Percentiles rank a stretch among this genome's conserved stretches.
phyloP scores from a whole-genome alignment of 306 rosid species.

The Lathyrus aphaca region DNA sequence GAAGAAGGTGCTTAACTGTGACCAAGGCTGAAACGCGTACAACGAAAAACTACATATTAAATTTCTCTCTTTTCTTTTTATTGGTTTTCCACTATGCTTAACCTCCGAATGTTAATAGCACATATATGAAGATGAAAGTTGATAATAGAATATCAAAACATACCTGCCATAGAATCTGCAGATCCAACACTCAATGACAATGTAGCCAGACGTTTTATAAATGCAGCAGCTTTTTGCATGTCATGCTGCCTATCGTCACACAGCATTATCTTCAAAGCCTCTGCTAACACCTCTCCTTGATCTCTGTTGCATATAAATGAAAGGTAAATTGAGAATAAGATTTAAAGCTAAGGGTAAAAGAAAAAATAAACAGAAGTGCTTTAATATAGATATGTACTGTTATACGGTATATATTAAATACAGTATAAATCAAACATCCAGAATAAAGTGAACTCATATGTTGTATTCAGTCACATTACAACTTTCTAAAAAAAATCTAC shows the following conservation, averaged over 20 bases:
- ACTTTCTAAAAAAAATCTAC: conserved; percentile 8
- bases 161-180: conserved; percentile 94
- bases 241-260: conserved; percentile 96
- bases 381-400: background rate
- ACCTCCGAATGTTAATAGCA: background rate
- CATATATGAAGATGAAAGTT: conserved; percentile 5
- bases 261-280: conserved; percentile 91
- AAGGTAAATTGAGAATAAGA: conserved; percentile 19
- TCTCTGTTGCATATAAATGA: conserved; percentile 61
- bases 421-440: background rate
- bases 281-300: conserved; percentile 85
- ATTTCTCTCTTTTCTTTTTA: background rate
- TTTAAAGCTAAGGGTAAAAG: conserved; percentile 3
- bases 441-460: conserved; percentile 6
- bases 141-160: conserved; percentile 30
- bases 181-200: conserved; percentile 74
- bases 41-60: conserved; percentile 35
- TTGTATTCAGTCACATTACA: background rate
- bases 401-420: background rate
- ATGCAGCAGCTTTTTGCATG: conserved; percentile 99
- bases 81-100: background rate
- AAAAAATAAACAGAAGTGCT: background rate
- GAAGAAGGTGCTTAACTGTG: conserved; percentile 90
- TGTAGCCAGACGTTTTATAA: conserved; percentile 84
- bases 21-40: conserved; percentile 74